Conservation (phyloP, 2,329 filamentous ascomycete genomes). For the Hymenoscyphus linearis region DNA sequence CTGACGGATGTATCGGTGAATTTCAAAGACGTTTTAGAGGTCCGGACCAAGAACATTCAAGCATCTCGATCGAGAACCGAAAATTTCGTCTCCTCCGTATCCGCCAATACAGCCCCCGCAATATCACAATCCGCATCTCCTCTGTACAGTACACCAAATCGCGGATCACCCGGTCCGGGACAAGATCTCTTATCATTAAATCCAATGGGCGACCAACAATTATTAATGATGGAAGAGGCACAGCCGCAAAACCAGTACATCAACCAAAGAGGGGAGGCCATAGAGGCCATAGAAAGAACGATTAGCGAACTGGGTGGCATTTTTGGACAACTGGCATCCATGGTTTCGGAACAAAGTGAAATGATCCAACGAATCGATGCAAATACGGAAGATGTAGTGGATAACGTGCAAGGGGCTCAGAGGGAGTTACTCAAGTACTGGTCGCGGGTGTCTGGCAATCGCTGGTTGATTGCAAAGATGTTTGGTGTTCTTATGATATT, state of each 20-base stretch:
- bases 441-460: slow-evolving; percentile 87
- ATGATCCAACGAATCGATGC: slow-evolving; percentile 97
- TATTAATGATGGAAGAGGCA: slow-evolving; percentile 91
- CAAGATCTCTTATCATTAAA: slow-evolving; percentile 78
- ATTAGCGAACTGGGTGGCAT: slow-evolving; percentile 89
- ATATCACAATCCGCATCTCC: slow-evolving; percentile 75
- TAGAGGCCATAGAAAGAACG: slow-evolving; percentile 93
- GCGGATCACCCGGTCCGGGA: slow-evolving; percentile 59
- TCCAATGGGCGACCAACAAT: slow-evolving; percentile 77
- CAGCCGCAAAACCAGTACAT: slow-evolving; percentile 84
- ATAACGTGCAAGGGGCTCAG: slow-evolving; percentile 96
- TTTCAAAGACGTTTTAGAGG: slow-evolving; percentile 96
- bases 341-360: slow-evolving; percentile 96
- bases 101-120: slow-evolving; percentile 64
- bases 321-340: slow-evolving; percentile 88
- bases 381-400: slow-evolving; percentile 95
- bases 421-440: slow-evolving; percentile 95
- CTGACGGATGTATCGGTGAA: slow-evolving; percentile 88
- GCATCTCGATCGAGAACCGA: slow-evolving; percentile 87
- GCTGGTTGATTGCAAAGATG: slow-evolving; percentile 89
- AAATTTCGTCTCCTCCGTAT: slow-evolving; percentile 91
- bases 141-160: slow-evolving; percentile 73
- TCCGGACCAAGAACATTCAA: slow-evolving; percentile 96
- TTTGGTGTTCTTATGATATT: slow-evolving; percentile 93
- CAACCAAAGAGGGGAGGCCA: slow-evolving; percentile 87